These are phyloP conservation scores for Hyaloscypha variabilis DNA, from an alignment of 495 filamentous ascomycete species.

Conservation along the genomic window DNA sequence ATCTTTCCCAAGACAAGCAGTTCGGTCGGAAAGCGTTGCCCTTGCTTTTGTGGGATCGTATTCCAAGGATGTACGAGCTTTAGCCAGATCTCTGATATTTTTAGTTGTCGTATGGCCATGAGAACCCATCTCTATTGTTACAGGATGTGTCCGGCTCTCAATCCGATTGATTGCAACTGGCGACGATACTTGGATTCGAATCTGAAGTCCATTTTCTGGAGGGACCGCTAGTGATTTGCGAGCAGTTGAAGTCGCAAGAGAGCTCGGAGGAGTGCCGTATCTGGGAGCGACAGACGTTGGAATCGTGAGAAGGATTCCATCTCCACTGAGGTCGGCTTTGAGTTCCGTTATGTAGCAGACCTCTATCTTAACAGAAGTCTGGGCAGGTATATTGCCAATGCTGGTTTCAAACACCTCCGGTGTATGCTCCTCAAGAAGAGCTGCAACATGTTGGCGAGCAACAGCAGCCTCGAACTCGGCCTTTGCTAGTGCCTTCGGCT, in stretches of 20 bases:
- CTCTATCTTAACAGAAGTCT: conserved; percentile 38
- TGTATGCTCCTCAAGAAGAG: conserved; percentile 46
- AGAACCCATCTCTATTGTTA: conserved; percentile 49
- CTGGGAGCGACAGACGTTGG: conserved; percentile 53
- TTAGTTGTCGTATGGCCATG: neutral
- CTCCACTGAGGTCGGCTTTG: conserved; percentile 51
- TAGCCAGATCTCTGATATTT: conserved; percentile 6
- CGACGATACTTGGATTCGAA: conserved; percentile 53
- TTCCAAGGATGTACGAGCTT: neutral
- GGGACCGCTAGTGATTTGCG: conserved; percentile 1
- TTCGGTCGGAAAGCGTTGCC: conserved; percentile 45
- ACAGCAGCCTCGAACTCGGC: conserved; percentile 48
- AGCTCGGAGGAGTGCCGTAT: conserved; percentile 45
- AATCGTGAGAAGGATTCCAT: conserved; percentile 54
- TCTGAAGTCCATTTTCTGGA: conserved; percentile 13
- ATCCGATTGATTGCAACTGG: conserved; percentile 47
- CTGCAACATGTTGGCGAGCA: conserved; percentile 46
- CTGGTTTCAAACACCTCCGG: conserved; percentile 54
- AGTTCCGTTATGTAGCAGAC: conserved; percentile 58
- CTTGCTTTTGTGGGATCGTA: conserved; percentile 47
- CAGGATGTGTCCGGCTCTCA: conserved; percentile 53
- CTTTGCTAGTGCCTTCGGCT: conserved; percentile 50
- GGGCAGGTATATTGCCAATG: conserved; percentile 53
- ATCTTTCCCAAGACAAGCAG: conserved; percentile 38
- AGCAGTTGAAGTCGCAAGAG: neutral